Base-by-base conservation (phyloP, 768 basidiomycete species). In the Boletellus sp. region DNA sequence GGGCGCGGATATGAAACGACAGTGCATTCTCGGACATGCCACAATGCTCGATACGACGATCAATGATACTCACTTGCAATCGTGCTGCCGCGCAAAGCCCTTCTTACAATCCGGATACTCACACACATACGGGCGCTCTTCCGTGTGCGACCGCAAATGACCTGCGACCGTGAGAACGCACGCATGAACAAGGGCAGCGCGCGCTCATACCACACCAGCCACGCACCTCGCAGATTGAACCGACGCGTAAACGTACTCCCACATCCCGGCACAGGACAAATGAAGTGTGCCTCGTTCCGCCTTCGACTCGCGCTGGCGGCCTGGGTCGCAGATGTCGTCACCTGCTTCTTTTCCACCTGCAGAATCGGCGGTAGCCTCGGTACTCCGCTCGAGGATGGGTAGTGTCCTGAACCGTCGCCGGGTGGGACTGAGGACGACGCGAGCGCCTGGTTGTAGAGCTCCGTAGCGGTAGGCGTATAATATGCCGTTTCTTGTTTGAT, bases 201-300 rank as follows among this genome's bases (percentile, higher is more conserved):
- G 42, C 13, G 16, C 16, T 13, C 23, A 42, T 23, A 39, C 22
- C n/a, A 19, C 17, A 22, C 40, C 38, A 31, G 35, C 34, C 41
- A 67, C 67, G 45, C 54, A 90, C 90, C 90, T 79, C 86, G 74
- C 47, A 93, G 69, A 70, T 93, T 93, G 74, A 93, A 93, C 49
- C 90, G 79, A 65, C 90, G 83, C 61, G 94, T 97, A 70, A 97
- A 97, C n/a, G 94, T 95, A 68, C 90, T 93, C 39, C 91, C 92
- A 72, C 94, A 97, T 12, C 92, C 93, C 10, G 91, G 90, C 15
- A 97, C 91, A 5, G 94, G 94, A 70, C 94, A 97, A 52, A 84
- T 78, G 69, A 95, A 96, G 60, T 90, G 84, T 0, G 94, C 94
- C 65, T 93, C 90, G 63, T 94, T 94, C 60, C 91, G 78, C 43